Evolutionary conservation across 306 rosid genomes (phyloP).

Genomic region (Albizia julibrissin): DNA sequence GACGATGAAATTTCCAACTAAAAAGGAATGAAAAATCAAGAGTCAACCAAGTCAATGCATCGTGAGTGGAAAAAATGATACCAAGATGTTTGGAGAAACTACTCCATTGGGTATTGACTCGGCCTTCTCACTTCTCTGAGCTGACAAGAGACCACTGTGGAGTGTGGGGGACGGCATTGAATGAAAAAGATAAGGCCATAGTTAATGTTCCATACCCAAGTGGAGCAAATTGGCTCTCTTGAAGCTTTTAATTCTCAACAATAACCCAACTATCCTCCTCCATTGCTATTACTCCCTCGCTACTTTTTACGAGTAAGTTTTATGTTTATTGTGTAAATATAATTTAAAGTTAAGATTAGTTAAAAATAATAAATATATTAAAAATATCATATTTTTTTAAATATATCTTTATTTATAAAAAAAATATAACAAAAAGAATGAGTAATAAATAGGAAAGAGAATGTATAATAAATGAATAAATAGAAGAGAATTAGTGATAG

Average conservation of each 20-base stretch:
- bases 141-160: not conserved
- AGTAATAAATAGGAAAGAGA: too few relatives aligned
- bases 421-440: too few relatives aligned
- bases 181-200: slow-evolving; percentile 4
- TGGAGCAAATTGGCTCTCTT: not conserved
- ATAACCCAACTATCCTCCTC: not conserved
- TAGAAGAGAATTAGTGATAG: too few relatives aligned
- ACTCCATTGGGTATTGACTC: too few relatives aligned
- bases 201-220: not conserved
- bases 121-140: not conserved
- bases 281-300: not conserved
- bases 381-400: too few relatives aligned
- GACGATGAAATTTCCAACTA: not conserved
- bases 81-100: not conserved
- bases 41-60: not conserved
- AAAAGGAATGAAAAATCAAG: not conserved
- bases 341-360: too few relatives aligned
- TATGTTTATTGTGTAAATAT: too few relatives aligned
- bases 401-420: too few relatives aligned
- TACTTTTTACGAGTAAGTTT: too few relatives aligned
- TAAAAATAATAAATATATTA: too few relatives aligned
- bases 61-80: not conserved
- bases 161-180: not conserved
- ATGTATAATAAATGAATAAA: too few relatives aligned
- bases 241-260: slow-evolving; percentile 4